Percentiles rank a stretch among this genome's conserved stretches.
Conservation (phyloP, 2,329 filamentous ascomycete genomes). For the Teratosphaeria nubilosa region DNA sequence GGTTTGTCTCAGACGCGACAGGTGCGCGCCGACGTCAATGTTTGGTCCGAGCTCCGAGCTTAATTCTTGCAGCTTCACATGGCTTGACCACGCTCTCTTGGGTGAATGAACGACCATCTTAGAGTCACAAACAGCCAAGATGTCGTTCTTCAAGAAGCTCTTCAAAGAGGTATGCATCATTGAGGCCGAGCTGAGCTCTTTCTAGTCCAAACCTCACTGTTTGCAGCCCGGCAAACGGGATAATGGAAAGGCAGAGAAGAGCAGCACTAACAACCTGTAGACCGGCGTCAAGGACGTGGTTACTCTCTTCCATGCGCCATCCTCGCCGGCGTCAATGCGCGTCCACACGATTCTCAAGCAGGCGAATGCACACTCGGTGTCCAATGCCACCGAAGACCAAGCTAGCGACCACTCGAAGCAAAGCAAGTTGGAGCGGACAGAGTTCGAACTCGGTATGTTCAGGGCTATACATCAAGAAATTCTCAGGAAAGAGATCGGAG, state of each 20-base stretch:
- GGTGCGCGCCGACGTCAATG: not conserved
- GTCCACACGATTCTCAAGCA: slow-evolving; percentile 72
- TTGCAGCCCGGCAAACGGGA: not conserved
- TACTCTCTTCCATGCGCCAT: slow-evolving; percentile 88
- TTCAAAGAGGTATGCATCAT: slow-evolving; percentile 34
- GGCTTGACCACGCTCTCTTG: not conserved
- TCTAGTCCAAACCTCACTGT: not conserved
- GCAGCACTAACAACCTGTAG: slow-evolving; percentile 10
- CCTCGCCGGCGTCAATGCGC: slow-evolving; percentile 59
- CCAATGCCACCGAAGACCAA: slow-evolving; percentile 63
- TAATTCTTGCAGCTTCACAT: not conserved
- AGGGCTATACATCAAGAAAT: not conserved
- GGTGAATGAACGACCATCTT: not conserved
- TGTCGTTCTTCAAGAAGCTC: slow-evolving; percentile 37
- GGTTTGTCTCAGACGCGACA: not conserved
- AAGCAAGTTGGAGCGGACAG: slow-evolving; percentile 48
- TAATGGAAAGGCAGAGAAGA: slow-evolving; percentile 2
- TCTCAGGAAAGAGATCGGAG: not conserved
- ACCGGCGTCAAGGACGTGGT: slow-evolving; percentile 60
- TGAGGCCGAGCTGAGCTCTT: not conserved
- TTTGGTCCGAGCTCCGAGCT: not conserved
- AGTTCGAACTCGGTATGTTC: slow-evolving; percentile 61
- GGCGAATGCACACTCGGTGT: slow-evolving; percentile 57
- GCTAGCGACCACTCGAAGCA: slow-evolving; percentile 56
- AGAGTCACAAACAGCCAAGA: slow-evolving; percentile 7